Conservation (phyloP, 768 basidiomycete species). For the Pleurotus platypus region DNA sequence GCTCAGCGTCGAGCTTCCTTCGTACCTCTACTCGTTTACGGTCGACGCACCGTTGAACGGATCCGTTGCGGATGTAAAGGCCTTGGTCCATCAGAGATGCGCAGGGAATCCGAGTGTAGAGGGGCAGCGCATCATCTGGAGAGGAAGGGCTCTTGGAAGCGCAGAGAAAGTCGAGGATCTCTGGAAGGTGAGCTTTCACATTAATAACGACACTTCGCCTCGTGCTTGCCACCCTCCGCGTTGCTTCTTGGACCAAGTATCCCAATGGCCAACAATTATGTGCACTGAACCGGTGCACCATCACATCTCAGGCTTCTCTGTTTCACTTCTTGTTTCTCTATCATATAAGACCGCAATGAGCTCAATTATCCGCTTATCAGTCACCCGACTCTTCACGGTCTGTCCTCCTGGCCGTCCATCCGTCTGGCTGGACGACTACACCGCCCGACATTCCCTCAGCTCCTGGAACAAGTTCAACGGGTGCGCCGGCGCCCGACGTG, state of each 20-base stretch:
- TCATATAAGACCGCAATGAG: too few species aligned
- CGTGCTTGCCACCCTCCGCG: too few species aligned
- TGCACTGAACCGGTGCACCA: too few species aligned
- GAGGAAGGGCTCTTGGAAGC: conserved; percentile 64
- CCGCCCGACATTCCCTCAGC: conserved; percentile 38
- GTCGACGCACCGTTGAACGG: conserved; percentile 44
- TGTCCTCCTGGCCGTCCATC: conserved; percentile 77
- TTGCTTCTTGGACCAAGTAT: too few species aligned
- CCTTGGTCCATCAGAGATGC: conserved; percentile 57
- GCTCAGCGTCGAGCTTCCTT: conserved; percentile 73
- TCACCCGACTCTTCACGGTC: conserved; percentile 52
- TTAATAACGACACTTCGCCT: neutral
- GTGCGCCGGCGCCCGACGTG: neutral
- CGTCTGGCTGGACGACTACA: conserved; percentile 64
- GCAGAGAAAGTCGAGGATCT: conserved; percentile 61
- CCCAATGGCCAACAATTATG: too few species aligned
- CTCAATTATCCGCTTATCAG: conserved; percentile 29
- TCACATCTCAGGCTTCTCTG: too few species aligned
- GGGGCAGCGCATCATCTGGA: conserved; percentile 78
- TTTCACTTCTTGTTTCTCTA: too few species aligned
- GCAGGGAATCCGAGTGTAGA: conserved; percentile 60
- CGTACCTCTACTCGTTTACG: conserved; percentile 64
- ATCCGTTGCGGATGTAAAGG: conserved; percentile 64
- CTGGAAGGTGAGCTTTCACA: conserved; percentile 55
- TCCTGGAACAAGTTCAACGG: conserved; percentile 5